These are phyloP conservation scores for Apiospora marii DNA, from an alignment of 2,329 filamentous ascomycete species.

Conservation along the genomic window DNA sequence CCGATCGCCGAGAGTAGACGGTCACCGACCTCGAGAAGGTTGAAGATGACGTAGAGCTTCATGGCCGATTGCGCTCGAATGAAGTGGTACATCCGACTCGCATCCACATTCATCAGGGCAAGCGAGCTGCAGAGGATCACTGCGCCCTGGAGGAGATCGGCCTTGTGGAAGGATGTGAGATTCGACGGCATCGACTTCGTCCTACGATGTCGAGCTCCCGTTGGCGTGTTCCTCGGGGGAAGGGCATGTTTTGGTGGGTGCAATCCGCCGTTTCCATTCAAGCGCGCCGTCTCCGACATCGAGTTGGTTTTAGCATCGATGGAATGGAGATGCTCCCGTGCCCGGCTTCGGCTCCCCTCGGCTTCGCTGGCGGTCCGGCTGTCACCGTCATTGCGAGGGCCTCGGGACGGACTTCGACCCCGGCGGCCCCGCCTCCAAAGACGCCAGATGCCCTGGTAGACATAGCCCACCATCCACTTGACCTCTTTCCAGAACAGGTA, in stretches of 20 bases:
- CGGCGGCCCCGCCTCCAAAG: conserved; percentile 74
- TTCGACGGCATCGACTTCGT: conserved; percentile 86
- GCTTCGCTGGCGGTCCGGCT: conserved; percentile 43
- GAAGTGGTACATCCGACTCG: conserved; percentile 97
- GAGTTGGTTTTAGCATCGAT: conserved; percentile 33
- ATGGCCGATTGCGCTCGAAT: conserved; percentile 96
- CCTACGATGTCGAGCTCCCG: conserved; percentile 67
- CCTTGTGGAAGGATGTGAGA: conserved; percentile 89
- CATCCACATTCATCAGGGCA: conserved; percentile 89
- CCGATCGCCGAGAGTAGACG: conserved; percentile 89
- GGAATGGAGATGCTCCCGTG: conserved; percentile 32
- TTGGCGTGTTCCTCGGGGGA: conserved; percentile 40
- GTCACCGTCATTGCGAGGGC: conserved; percentile 31
- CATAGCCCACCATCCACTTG: conserved; percentile 75
- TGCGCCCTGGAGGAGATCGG: conserved; percentile 89
- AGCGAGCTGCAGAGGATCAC: conserved; percentile 87
- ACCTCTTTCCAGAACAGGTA: conserved; percentile 76
- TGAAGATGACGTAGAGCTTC: conserved; percentile 99
- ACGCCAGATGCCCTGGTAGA: conserved; percentile 80
- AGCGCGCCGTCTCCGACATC: conserved; percentile 33
- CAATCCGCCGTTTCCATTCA: conserved; percentile 36
- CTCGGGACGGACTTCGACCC: conserved; percentile 45
- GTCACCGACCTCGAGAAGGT: conserved; percentile 92
- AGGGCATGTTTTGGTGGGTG: conserved; percentile 45
- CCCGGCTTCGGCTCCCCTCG: conserved; percentile 49